Evolutionary conservation across 108 stramenopile genomes (phyloP).

Genomic region (Discostella stelligeroides): DNA sequence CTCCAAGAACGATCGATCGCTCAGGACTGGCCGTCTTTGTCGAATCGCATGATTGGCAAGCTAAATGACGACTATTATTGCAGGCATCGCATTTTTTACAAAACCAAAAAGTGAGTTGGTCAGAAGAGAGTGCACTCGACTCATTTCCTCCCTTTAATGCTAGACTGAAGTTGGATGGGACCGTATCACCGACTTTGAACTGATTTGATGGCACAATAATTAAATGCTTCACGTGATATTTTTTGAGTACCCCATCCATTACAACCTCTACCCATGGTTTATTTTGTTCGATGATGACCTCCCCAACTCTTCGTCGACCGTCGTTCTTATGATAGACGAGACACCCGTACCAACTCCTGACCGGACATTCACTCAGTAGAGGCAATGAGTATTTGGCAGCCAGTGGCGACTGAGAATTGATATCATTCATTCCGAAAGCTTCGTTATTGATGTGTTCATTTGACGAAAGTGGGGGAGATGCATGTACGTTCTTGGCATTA

Average conservation of each 20-base stretch:
- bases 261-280: slow-evolving; percentile 32
- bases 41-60: slow-evolving; percentile 22
- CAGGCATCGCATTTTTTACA: slow-evolving; percentile 25
- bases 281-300: slow-evolving; percentile 28
- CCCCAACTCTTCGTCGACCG: slow-evolving; percentile 14
- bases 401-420: background rate
- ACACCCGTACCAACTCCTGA: slow-evolving; percentile 3
- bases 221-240: slow-evolving; percentile 26
- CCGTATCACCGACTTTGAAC: slow-evolving; percentile 18
- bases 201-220: slow-evolving; percentile 27
- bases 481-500: slow-evolving; percentile 1
- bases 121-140: slow-evolving; percentile 2
- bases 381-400: slow-evolving; percentile 1
- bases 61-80: slow-evolving; percentile 8
- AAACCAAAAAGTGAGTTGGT: slow-evolving; percentile 42
- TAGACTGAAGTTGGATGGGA: no score
- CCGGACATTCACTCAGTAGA: slow-evolving; percentile 3
- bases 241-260: slow-evolving; percentile 22
- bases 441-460: background rate
- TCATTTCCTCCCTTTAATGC: slow-evolving; percentile 6
- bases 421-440: slow-evolving; percentile 1
- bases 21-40: slow-evolving; percentile 11
- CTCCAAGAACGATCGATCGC: slow-evolving; percentile 26
- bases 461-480: slow-evolving; percentile 13
- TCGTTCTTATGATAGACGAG: slow-evolving; percentile 22